Percentiles rank a stretch among this genome's conserved stretches.
These are phyloP conservation scores for Globisporangium mamillatum DNA, from an alignment of 352 stramenopile genomes.

Conservation along the genomic window DNA sequence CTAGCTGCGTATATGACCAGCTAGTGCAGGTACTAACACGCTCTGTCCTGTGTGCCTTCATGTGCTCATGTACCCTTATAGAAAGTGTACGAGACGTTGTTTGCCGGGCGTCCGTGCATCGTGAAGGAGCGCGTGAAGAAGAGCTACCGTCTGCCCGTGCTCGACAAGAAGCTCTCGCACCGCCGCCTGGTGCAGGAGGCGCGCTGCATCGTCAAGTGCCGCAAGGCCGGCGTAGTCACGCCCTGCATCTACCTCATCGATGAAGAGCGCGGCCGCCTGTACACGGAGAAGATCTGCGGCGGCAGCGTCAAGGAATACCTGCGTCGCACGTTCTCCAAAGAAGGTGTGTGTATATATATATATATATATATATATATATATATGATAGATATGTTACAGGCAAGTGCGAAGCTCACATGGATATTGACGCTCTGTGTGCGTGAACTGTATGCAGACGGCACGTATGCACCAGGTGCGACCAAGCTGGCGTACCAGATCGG, in stretches of 20 bases:
- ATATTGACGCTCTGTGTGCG: neutral
- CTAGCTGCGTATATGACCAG: too few relatives aligned
- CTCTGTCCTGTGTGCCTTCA: neutral
- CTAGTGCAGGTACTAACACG: neutral
- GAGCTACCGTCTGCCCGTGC: slow-evolving; percentile 65
- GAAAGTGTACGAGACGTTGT: slow-evolving; percentile 79
- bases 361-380: too few relatives aligned
- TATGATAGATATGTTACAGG: too few relatives aligned
- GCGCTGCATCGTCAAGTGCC: slow-evolving; percentile 80
- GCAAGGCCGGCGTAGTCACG: slow-evolving; percentile 64
- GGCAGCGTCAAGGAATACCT: slow-evolving; percentile 77
- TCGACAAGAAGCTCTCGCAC: slow-evolving; percentile 81
- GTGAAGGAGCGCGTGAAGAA: slow-evolving; percentile 87
- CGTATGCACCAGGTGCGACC: slow-evolving; percentile 39
- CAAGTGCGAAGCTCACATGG: neutral
- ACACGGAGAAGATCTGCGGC: slow-evolving; percentile 64
- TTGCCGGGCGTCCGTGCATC: slow-evolving; percentile 60
- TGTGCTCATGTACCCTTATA: slow-evolving; percentile 13
- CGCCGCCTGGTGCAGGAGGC: slow-evolving; percentile 78
- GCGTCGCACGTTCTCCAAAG: slow-evolving; percentile 40
- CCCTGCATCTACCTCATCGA: slow-evolving; percentile 80
- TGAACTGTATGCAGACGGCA: slow-evolving; percentile 13
- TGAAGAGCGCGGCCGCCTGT: slow-evolving; percentile 66
- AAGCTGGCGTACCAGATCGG: slow-evolving; percentile 84
- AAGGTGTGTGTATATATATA: slow-evolving; percentile 22